Evolutionary conservation across 352 stramenopile genomes (phyloP).

Genomic region (Phytophthora uliginosa): DNA sequence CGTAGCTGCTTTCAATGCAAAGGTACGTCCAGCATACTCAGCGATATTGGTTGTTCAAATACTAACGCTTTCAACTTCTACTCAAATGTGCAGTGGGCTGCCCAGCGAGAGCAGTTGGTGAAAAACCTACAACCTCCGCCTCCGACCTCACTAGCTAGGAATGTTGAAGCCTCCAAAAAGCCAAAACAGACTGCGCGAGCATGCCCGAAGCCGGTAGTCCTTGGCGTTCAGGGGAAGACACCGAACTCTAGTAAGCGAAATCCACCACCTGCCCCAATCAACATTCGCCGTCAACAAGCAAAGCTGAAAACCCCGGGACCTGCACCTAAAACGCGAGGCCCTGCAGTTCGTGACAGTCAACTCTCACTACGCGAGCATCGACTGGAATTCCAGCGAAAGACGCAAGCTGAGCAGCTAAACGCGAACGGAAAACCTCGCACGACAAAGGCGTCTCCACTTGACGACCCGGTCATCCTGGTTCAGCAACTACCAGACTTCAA

Average conservation of each 20-base stretch:
- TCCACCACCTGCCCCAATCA: conserved; percentile 26
- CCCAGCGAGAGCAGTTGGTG: conserved; percentile 51
- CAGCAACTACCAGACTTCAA: conserved; percentile 67
- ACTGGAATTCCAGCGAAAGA: conserved; percentile 52
- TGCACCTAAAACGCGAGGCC: conserved; percentile 13
- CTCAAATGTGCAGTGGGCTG: conserved; percentile 45
- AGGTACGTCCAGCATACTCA: conserved; percentile 33
- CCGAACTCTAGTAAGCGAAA: conserved; percentile 10
- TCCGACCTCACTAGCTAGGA: conserved; percentile 20
- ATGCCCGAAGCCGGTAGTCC: conserved; percentile 29
- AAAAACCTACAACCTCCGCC: conserved; percentile 31
- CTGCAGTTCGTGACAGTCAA: conserved; percentile 10
- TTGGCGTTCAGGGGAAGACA: conserved; percentile 15
- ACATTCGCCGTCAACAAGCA: conserved; percentile 14
- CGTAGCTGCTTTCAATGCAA: conserved; percentile 67
- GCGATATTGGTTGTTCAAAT: background rate
- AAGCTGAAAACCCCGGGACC: conserved; percentile 24
- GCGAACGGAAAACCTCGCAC: conserved; percentile 2
- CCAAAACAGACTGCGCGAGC: conserved; percentile 16
- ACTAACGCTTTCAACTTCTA: background rate
- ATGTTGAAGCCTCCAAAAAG: conserved; percentile 11
- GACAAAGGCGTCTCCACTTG: conserved; percentile 40
- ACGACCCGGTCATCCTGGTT: conserved; percentile 80
- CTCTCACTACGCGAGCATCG: conserved; percentile 32
- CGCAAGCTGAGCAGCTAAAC: conserved; percentile 31